phyloP scores from a whole-genome alignment of 768 basidiomycete species.

The Daedalea quercina region DNA sequence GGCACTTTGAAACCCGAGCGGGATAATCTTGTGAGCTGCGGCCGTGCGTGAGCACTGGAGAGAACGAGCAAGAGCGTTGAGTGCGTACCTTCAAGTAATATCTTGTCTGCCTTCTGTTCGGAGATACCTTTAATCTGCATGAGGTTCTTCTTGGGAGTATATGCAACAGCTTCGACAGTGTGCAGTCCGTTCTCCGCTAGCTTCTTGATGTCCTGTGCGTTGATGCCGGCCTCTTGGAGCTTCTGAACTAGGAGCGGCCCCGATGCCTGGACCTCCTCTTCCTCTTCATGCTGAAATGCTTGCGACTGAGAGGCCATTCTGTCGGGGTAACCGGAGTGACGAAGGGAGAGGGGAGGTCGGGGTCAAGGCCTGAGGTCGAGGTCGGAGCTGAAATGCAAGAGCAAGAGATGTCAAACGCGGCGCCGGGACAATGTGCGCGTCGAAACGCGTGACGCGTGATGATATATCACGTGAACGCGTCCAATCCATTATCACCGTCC shows the following conservation, averaged over 20 bases:
- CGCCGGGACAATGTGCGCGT: neutral
- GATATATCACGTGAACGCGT: slow-evolving; percentile 21
- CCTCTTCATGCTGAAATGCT: slow-evolving; percentile 44
- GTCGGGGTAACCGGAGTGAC: neutral
- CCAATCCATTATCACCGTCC: neutral
- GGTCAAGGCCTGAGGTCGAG: neutral
- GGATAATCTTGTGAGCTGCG: slow-evolving; percentile 90
- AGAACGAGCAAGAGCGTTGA: neutral
- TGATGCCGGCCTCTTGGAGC: slow-evolving; percentile 83
- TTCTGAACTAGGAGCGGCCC: slow-evolving; percentile 85
- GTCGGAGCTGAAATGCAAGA: neutral
- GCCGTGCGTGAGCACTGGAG: neutral
- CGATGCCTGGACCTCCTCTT: slow-evolving; percentile 43
- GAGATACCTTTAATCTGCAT: slow-evolving; percentile 94
- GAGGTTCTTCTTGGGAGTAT: slow-evolving; percentile 91
- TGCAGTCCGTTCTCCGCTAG: slow-evolving; percentile 86
- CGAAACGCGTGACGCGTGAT: slow-evolving; percentile 8
- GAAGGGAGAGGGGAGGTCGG: neutral
- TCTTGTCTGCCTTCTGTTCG: slow-evolving; percentile 96
- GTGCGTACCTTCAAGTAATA: slow-evolving; percentile 74
- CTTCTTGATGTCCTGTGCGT: slow-evolving; percentile 90
- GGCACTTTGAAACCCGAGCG: slow-evolving; percentile 95
- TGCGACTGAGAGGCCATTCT: slow-evolving; percentile 60
- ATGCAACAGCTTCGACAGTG: slow-evolving; percentile 93
- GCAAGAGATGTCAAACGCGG: neutral